Percentiles rank a stretch among this genome's conserved stretches.
Evolutionary conservation across 2,329 filamentous ascomycete genomes (phyloP).

Genomic region (Nannizzia gypsea): DNA sequence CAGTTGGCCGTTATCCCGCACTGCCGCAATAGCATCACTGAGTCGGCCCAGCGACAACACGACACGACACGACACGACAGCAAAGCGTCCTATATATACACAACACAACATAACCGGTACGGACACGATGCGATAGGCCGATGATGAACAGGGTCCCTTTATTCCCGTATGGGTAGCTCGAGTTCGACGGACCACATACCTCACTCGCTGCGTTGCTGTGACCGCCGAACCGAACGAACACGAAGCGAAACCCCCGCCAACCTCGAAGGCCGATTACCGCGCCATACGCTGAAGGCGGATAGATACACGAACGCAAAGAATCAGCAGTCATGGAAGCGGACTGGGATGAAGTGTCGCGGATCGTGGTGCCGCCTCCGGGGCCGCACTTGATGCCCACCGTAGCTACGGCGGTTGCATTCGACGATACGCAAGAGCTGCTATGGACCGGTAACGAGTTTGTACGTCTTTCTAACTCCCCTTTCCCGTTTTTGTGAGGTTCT

Average conservation of each 20-base stretch:
- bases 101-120: not conserved
- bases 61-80: too few relatives aligned
- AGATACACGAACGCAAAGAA: not conserved
- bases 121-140: not conserved
- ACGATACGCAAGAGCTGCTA: constrained; percentile 75
- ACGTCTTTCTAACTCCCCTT: constrained; percentile 24
- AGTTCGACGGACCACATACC: not conserved
- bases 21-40: too few relatives aligned
- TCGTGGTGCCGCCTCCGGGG: constrained; percentile 66
- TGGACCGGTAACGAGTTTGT: constrained; percentile 91
- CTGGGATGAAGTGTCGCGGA: constrained; percentile 59
- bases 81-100: not conserved
- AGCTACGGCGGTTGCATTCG: constrained; percentile 74
- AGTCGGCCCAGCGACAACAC: too few relatives aligned
- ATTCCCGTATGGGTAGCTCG: constrained; percentile 3
- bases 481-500: not conserved
- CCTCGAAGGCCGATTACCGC: too few relatives aligned
- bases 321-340: constrained; percentile 34
- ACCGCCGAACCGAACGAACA: not conserved
- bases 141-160: not conserved
- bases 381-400: constrained; percentile 57
- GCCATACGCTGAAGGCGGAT: not conserved
- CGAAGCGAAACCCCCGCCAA: too few relatives aligned
- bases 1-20: too few relatives aligned
- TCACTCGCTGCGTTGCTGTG: not conserved